Base-by-base conservation (phyloP, 139 green algal genomes). In the Ulvella scutata region DNA sequence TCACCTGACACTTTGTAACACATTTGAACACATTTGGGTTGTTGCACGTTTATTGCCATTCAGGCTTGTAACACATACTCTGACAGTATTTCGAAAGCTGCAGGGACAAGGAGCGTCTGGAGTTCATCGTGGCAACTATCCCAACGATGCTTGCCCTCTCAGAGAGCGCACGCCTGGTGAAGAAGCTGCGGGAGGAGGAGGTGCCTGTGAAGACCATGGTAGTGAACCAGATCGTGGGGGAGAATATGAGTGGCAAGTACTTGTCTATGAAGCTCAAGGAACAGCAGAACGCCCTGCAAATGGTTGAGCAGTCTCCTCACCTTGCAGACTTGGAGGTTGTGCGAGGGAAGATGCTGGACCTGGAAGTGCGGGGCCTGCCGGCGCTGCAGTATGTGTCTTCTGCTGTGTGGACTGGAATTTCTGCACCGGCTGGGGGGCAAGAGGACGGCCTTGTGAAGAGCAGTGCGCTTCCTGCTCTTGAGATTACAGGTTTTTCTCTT, bases 91-190 rank as follows among this genome's bases (percentile, higher is more conserved):
- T n/a, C n/a, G n/a, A n/a, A n/a, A n/a, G n/a, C 37, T 98, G 98
- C 84, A 76, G 87, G 1, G 85, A 98, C 83, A 79, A 86, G 61
- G 38, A 90, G 59, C 62, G 80, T n/a, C 72, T 74, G 36, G 95
- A 99, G 80, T 99, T 99, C 79, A 86, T 99, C 74, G 97, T 98
- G 43, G 95, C 93, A 36, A 97, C 92, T 77, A 98, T 99, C 29
- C 95, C 95, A 43, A 99, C 95, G 3, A 84, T 93, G 79, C 90
- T 99, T 80, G 95, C 85, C 6, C 79, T 98, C 29, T 93, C 86
- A 62, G 95, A 99, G 79, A 96, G 86, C 61, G 61, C 73, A 2
- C 79, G 92, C 9, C 81, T 97, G 76, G 61, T 90, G 9, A 4
- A 73, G 13, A 77, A 82, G 10, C 86, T 99, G 74, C 76, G 83